Evolutionary conservation across 2,329 filamentous ascomycete genomes (phyloP).

Genomic region (Penicillium rolfsii): DNA sequence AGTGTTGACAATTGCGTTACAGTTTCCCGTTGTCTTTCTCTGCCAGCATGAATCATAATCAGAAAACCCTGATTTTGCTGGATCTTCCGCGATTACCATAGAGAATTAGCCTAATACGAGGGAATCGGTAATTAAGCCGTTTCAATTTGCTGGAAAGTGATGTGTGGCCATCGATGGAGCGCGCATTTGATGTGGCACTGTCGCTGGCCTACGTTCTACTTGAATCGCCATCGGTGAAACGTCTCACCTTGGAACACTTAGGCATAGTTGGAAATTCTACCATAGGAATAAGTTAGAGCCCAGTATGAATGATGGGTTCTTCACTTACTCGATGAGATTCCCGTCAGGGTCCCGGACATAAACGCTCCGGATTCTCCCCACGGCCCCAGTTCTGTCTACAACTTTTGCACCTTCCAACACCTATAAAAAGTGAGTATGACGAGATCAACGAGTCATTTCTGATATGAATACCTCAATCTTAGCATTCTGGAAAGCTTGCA

Average conservation of each 20-base stretch:
- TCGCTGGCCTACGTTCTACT: neutral
- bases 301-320: neutral
- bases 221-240: neutral
- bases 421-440: slow-evolving; percentile 33
- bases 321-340: slow-evolving; percentile 63
- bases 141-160: too few relatives aligned
- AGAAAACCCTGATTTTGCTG: too few relatives aligned
- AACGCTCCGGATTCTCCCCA: slow-evolving; percentile 59
- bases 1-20: too few relatives aligned
- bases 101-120: too few relatives aligned
- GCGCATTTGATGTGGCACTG: too few relatives aligned
- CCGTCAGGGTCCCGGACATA: slow-evolving; percentile 66
- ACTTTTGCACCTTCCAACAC: slow-evolving; percentile 53
- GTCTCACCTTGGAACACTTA: neutral
- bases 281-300: neutral
- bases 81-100: too few relatives aligned
- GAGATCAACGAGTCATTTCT: too few relatives aligned
- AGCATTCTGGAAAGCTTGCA: slow-evolving; percentile 44
- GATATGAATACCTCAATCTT: slow-evolving; percentile 45
- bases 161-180: too few relatives aligned
- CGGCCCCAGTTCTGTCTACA: slow-evolving; percentile 60
- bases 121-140: too few relatives aligned
- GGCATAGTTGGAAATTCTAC: slow-evolving; percentile 6
- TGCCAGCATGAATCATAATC: too few relatives aligned
- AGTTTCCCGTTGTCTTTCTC: too few relatives aligned